phyloP scores from a whole-genome alignment of 805 yeast species.

The Hermanozyma aechmeae region DNA sequence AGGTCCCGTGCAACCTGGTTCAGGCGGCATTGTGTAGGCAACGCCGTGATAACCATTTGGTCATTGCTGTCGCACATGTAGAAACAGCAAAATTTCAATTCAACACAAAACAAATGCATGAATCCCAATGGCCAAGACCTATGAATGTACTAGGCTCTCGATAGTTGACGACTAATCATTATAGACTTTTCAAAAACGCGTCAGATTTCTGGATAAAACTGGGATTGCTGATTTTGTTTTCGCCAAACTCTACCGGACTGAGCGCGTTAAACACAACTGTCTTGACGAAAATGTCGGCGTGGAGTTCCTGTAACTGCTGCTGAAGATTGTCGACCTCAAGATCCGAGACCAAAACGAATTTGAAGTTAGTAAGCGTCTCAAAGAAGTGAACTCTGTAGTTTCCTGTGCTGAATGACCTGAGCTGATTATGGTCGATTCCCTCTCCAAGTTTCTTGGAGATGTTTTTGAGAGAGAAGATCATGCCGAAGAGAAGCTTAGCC shows the following conservation, averaged over 20 bases:
- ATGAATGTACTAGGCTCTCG: too few relatives aligned
- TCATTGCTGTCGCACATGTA: too few relatives aligned
- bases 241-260: conserved; percentile 51
- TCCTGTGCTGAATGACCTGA: conserved; percentile 59
- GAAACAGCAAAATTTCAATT: too few relatives aligned
- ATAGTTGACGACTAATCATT: too few relatives aligned
- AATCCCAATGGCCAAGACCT: too few relatives aligned
- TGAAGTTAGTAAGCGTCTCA: conserved; percentile 72
- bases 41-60: too few relatives aligned
- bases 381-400: conserved; percentile 70
- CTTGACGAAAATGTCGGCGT: conserved; percentile 48
- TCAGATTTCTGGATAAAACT: conserved; percentile 51
- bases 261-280: conserved; percentile 48
- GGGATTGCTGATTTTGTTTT: conserved; percentile 45
- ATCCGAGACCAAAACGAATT: conserved; percentile 70
- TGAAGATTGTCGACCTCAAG: conserved; percentile 46
- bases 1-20: too few relatives aligned
- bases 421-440: conserved; percentile 17
- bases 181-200: conserved; percentile 21
- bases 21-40: too few relatives aligned
- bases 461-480: conserved; percentile 68
- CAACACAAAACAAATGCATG: too few relatives aligned
- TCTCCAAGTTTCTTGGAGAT: conserved; percentile 49
- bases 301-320: conserved; percentile 46
- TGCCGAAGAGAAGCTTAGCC: conserved; percentile 80